phyloP scores from a whole-genome alignment of 768 basidiomycete species.

The Naematelia encephala region DNA sequence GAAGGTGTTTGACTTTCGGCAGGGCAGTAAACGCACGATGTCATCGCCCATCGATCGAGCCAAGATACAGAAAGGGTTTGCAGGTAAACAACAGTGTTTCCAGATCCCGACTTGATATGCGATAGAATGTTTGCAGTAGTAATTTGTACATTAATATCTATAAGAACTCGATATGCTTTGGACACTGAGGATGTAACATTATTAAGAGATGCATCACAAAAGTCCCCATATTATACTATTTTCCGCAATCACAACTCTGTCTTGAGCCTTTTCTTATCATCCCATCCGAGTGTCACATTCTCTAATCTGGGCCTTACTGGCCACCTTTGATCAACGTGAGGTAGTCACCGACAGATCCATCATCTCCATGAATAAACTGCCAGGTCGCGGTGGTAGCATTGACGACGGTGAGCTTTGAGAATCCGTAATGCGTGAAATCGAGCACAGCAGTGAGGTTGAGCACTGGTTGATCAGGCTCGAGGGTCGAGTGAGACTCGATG shows the following conservation, averaged over 20 bases:
- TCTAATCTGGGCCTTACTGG: too few relatives aligned
- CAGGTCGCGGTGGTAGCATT: slow-evolving; percentile 24
- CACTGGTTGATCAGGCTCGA: slow-evolving; percentile 6
- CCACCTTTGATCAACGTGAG: slow-evolving; percentile 18
- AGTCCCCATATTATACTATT: too few relatives aligned
- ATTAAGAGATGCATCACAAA: too few relatives aligned
- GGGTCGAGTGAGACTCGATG: slow-evolving; percentile 57
- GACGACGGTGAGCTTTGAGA: slow-evolving; percentile 24
- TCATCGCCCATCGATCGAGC: not conserved
- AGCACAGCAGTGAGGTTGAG: slow-evolving; percentile 23
- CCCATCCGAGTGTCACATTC: too few relatives aligned
- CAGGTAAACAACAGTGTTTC: too few relatives aligned
- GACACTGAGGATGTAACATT: too few relatives aligned
- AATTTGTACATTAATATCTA: too few relatives aligned
- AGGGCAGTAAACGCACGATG: not conserved
- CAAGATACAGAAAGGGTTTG: not conserved
- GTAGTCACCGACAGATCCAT: slow-evolving; percentile 13
- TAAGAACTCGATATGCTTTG: too few relatives aligned
- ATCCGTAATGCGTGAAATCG: slow-evolving; percentile 18
- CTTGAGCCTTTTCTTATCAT: too few relatives aligned
- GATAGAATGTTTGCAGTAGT: too few relatives aligned
- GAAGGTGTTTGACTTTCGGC: not conserved
- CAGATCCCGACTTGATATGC: too few relatives aligned
- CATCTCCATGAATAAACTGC: slow-evolving; percentile 18
- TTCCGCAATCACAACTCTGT: too few relatives aligned